Percentiles rank a stretch among this genome's conserved stretches.
Evolutionary conservation across 2,329 filamentous ascomycete genomes (phyloP).

Genomic region (Hymenoscyphus occultus): DNA sequence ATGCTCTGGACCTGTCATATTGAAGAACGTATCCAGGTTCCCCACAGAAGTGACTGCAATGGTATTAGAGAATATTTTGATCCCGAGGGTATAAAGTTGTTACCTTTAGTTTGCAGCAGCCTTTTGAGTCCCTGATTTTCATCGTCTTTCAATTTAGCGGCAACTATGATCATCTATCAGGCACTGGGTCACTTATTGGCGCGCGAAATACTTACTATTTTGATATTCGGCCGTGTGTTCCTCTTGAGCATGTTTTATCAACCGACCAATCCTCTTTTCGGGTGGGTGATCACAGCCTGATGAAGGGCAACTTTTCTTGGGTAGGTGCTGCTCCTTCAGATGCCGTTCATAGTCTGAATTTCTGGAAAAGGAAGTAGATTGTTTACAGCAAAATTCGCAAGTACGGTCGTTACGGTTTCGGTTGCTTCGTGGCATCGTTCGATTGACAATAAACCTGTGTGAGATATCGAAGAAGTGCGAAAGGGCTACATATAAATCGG

Average conservation of each 20-base stretch:
- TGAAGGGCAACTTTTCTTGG: neutral
- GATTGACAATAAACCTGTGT: neutral
- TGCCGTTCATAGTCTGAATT: neutral
- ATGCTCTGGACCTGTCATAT: neutral
- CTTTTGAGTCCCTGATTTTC: neutral
- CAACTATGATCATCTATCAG: neutral
- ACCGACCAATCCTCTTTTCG: neutral
- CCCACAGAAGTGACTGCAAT: neutral
- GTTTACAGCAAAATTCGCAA: neutral
- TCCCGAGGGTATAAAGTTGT: neutral
- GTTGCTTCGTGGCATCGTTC: neutral
- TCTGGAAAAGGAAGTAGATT: neutral
- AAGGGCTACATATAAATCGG: neutral
- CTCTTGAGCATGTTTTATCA: neutral
- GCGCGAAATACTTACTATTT: neutral
- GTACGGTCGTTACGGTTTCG: neutral
- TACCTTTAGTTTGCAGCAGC: neutral
- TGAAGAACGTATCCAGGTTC: neutral
- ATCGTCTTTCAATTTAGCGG: neutral
- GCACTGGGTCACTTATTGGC: neutral
- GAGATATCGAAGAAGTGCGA: neutral
- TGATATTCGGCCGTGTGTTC: neutral
- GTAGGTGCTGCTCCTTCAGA: neutral
- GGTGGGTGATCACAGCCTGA: neutral
- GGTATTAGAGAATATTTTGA: neutral